Base-by-base conservation (phyloP, 2,329 filamentous ascomycete species). In the Fusarium hainanense region DNA sequence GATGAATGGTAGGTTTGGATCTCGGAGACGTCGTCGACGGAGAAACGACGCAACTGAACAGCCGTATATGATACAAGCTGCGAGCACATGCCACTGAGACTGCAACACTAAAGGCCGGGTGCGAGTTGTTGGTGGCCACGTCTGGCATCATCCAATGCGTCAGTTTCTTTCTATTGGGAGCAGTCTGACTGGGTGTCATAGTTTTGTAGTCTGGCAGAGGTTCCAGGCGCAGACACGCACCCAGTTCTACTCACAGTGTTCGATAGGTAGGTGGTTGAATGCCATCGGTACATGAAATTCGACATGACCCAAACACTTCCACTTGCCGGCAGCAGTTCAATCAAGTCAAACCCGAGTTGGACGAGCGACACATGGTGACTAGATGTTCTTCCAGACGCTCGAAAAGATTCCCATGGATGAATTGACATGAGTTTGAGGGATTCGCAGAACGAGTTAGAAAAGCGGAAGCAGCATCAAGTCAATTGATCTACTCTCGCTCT, bases 41-140 rank as follows among this genome's bases (percentile, higher is more conserved):
- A 75, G 57, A 48, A 75, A 75, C 23, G 73, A 75, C 34, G 69
- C 63, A 27, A 72, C 34, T 21, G 73, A 75, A 44, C 71, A 75
- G 18, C 71, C 73, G 44, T 74, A 74, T 18, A 70, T 42, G 60
- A 74, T 65, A 50, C 73, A 75, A 25, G 73, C 67, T 44, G 52
- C 51, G 42, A 74, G 59, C 50, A 60, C 65, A 43, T 69, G 56
- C 73, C 71, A 75, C 58, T 65, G 67, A 40, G 65, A 62, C 27
- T 69, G 23, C 43, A 48, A 52, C 52, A 64, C 43, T 44, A 70
- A 57, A 37, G 54, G 59, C 18, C 63, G 58, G 58, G 59, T 34
- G n/a, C 20, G 54, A 27, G 58, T 50, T 54, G 57, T 50, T 47
- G 54, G 66, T 25, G 60, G 55, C 68, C 63, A 66, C 51, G 58